Base-by-base conservation (phyloP, 2,329 filamentous ascomycete genomes). In the Microcyclospora pomicola region DNA sequence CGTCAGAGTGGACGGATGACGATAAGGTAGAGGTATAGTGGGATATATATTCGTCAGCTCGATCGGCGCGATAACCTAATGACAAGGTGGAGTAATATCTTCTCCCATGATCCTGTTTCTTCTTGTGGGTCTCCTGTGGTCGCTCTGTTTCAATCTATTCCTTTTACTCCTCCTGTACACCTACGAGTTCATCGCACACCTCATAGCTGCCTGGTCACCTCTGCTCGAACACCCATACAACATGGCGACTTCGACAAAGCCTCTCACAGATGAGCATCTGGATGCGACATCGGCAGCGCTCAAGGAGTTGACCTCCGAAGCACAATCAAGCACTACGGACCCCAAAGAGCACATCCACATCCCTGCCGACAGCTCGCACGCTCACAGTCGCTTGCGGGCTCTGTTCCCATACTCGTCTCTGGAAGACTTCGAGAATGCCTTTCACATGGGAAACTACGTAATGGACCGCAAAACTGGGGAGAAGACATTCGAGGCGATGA, bases 361-460 rank as follows among this genome's bases (percentile, higher is more conserved):
- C 1, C 49, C 52, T 5, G 46, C 49, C 19, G 35, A 44, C 33
- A 33, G 49, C 15, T 43, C 51, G 19, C 38, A 44, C 33, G 40
- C 49, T 2, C 45, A 50, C 31, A 27, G 33, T 11, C 50, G 44
- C 42, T 39, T 55, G 14, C 44, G 45, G 13, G 34, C 42, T 16
- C 33, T 53, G 36, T 52, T 53, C 35, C 47, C 50, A 2, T 49
- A 49, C 27, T 35, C 45, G 15, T 44, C 42, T 13, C 44, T 61
- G 24, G 48, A 60, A 37, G 49, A 54, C 10, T 43, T 62, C 34
- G 60, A 64, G 37, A 47, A 38, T 9, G 43, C 50, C 10, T 62
- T 54, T 47, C 60, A 65, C 38, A 43, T 63, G 44, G 62, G 62
- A 29, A 65, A 65, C 49, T 65, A 63, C 48, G 61, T 65, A 31